These are phyloP conservation scores for Corylus avellana DNA, from an alignment of 306 rosid genomes.

Conservation along the genomic window DNA sequence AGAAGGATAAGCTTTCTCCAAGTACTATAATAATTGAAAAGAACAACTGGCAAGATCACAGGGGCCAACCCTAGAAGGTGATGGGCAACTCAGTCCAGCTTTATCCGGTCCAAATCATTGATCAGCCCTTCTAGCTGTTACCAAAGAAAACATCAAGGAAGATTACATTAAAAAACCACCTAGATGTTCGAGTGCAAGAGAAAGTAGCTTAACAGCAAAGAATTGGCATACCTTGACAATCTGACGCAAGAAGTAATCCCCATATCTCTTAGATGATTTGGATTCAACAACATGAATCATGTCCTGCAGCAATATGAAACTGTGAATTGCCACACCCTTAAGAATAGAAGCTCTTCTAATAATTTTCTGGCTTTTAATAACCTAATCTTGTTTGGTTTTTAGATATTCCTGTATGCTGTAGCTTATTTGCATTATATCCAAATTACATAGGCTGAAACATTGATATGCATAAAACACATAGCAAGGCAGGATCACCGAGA, in stretches of 20 bases:
- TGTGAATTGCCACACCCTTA: slow-evolving; percentile 11
- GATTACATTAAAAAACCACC: not conserved
- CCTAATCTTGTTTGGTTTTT: not conserved
- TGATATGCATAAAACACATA: not conserved
- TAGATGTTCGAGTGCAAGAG: not conserved
- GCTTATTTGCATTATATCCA: not conserved
- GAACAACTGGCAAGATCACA: slow-evolving; percentile 1
- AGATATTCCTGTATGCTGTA: not conserved
- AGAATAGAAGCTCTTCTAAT: not conserved
- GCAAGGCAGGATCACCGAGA: not conserved
- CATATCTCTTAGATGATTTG: slow-evolving; percentile 69
- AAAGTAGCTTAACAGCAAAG: not conserved
- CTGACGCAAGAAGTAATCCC: slow-evolving; percentile 92
- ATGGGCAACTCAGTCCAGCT: slow-evolving; percentile 59
- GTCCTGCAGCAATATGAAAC: slow-evolving; percentile 59
- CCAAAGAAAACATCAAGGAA: not conserved
- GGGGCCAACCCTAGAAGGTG: not conserved
- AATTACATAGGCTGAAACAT: not conserved
- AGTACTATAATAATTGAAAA: slow-evolving; percentile 1
- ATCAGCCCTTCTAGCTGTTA: slow-evolving; percentile 84
- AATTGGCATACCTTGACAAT: slow-evolving; percentile 65
- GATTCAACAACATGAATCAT: slow-evolving; percentile 65
- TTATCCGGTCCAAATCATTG: slow-evolving; percentile 73
- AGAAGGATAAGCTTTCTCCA: slow-evolving; percentile 17
- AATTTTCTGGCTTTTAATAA: not conserved